A percentile compares a stretch with the other conserved stretches of the same genome.
These are phyloP conservation scores for Rhizopogon sp. DNA, from an alignment of 768 basidiomycete genomes.

Conservation along the genomic window DNA sequence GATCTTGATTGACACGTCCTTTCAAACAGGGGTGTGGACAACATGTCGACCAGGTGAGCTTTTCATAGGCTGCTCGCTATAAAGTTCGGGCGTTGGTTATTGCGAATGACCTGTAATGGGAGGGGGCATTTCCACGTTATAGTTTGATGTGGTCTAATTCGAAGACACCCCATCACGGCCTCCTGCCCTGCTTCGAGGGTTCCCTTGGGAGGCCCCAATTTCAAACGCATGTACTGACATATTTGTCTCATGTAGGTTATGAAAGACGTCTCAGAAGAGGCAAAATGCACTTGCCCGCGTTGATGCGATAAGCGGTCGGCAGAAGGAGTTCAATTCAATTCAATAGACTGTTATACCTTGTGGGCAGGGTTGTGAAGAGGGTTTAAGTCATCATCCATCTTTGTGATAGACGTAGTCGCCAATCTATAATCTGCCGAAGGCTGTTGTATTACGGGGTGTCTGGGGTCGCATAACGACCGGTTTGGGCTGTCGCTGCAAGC, in stretches of 20 bases:
- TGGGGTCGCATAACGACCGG: constrained; percentile 14
- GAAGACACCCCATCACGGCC: constrained; percentile 26
- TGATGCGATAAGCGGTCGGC: constrained; percentile 12
- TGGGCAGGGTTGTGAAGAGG: background rate
- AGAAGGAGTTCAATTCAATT: constrained; percentile 5
- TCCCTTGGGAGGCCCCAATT: constrained; percentile 22
- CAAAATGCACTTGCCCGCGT: constrained; percentile 40
- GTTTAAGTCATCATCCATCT: background rate
- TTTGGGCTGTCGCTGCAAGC: background rate
- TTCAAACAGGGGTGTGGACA: constrained; percentile 59
- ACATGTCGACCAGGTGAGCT: constrained; percentile 60
- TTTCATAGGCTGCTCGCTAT: constrained; percentile 9
- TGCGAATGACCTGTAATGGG: background rate
- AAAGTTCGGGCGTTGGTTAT: constrained; percentile 12
- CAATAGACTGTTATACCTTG: constrained; percentile 4
- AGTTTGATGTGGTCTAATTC: constrained; percentile 31
- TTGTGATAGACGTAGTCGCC: constrained; percentile 3
- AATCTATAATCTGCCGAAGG: constrained; percentile 8
- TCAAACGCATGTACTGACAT: constrained; percentile 22
- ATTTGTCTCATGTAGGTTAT: constrained; percentile 36
- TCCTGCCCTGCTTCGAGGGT: constrained; percentile 11
- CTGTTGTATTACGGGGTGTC: constrained; percentile 21
- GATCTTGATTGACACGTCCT: constrained; percentile 5
- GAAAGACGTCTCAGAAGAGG: constrained; percentile 43
- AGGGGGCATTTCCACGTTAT: constrained; percentile 18